Evolutionary conservation across 768 basidiomycete genomes (phyloP).

Genomic region (Boletus rubescentipes): DNA sequence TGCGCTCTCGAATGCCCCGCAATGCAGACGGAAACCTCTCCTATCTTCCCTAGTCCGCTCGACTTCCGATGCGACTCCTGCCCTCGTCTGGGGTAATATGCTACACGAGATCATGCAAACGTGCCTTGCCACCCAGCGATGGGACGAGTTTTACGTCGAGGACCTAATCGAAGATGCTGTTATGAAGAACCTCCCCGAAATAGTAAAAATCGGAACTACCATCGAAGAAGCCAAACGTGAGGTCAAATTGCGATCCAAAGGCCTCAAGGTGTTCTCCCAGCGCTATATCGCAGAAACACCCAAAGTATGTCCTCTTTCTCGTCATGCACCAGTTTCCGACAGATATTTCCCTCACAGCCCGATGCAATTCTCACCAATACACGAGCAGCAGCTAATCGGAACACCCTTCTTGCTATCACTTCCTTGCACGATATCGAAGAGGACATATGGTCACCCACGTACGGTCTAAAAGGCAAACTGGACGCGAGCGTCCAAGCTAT

Average conservation of each 20-base stretch:
- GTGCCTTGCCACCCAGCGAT: conserved; percentile 59
- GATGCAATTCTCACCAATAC: conserved; percentile 69
- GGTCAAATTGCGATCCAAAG: conserved; percentile 58
- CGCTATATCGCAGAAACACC: conserved; percentile 65
- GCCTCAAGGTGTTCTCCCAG: conserved; percentile 61
- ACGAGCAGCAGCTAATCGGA: conserved; percentile 47
- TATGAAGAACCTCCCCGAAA: conserved; percentile 51
- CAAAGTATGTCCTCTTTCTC: conserved; percentile 45
- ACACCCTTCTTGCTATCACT: conserved; percentile 66
- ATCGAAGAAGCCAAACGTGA: conserved; percentile 68
- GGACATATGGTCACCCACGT: conserved; percentile 95
- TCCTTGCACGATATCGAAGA: conserved; percentile 89
- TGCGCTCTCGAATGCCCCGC: conserved; percentile 76
- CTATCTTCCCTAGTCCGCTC: conserved; percentile 63
- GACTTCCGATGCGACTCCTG: conserved; percentile 57
- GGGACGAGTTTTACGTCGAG: conserved; percentile 66
- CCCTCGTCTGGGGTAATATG: conserved; percentile 89
- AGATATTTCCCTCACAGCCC: conserved; percentile 38
- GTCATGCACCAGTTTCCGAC: conserved; percentile 1
- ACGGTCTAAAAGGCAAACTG: conserved; percentile 93
- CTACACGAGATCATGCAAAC: conserved; percentile 89
- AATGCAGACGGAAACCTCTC: conserved; percentile 87
- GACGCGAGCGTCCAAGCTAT: conserved; percentile 83
- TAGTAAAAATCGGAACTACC: conserved; percentile 56
- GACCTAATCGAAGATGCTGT: conserved; percentile 57